phyloP scores from a whole-genome alignment of 164 flowering plant species.

The Paratinospora sagittata region DNA sequence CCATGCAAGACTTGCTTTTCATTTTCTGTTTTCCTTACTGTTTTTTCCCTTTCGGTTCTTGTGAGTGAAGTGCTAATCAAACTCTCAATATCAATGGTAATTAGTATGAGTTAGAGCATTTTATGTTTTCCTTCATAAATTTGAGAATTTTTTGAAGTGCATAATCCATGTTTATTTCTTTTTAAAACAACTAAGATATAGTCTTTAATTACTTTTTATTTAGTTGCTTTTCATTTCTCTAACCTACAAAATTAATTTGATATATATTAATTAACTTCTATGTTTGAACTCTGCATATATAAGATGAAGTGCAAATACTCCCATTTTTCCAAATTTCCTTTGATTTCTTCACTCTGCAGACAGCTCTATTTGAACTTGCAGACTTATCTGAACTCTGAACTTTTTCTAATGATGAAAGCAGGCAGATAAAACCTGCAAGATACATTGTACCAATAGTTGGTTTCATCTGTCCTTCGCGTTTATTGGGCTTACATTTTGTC shows the following conservation, averaged over 20 bases:
- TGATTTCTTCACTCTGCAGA: neutral
- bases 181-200: neutral
- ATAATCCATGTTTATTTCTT: neutral
- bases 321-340: no score
- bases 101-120: no score
- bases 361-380: slow-evolving; percentile 7
- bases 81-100: neutral
- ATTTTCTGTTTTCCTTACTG: neutral
- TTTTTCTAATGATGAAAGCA: neutral
- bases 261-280: neutral
- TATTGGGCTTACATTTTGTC: neutral
- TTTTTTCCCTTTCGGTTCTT: slow-evolving; percentile 9
- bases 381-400: slow-evolving; percentile 7
- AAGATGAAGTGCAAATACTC: neutral
- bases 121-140: no score
- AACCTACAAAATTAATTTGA: neutral
- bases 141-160: no score
- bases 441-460: slow-evolving; percentile 16
- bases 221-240: no score
- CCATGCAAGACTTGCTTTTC: slow-evolving; percentile 14
- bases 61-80: neutral
- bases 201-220: neutral
- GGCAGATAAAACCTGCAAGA: slow-evolving; percentile 24
- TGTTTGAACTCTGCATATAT: neutral
- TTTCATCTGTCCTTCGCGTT: slow-evolving; percentile 1